Base-by-base conservation (phyloP, 1,139 yeast species). In the Geotrichum europaeum region DNA sequence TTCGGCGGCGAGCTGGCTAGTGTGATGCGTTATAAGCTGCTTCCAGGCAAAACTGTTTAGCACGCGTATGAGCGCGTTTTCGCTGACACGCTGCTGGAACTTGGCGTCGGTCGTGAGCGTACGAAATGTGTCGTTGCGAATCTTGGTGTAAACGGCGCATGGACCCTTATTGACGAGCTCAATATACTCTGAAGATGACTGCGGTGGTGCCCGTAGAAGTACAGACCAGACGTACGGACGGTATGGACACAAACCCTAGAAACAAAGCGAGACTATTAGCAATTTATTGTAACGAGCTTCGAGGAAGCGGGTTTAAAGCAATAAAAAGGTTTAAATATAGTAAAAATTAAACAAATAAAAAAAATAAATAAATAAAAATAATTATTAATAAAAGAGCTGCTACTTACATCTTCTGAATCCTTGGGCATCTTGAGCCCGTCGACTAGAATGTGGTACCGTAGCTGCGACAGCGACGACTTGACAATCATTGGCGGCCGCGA, bases 211-310 rank as follows among this genome's bases (percentile, higher is more conserved):
- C 53, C 90, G 78, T 28, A 87, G 77, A 25, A 91, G 76, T 22
- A 91, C 86, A 1, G 94, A 82, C 97, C 97, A 91, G 1, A 89
- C 89, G 65, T 87, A 85, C 24, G 83, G 76, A 62, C 97, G 75
- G 69, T 89, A 85, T 0, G 95, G 85, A 69, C 92, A 81, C 28
- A 74, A 68, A 15, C 71, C 78, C 65, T 71, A 72, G 10, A 32
- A 40, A 1, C 22, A 40, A 40, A 15, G 7, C n/a, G 18, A 13
- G 47, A 18, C n/a, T 13, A 18, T 40, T 40, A 40, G 47, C 20
- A n/a, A n/a, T 50, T 40, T 5, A n/a, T n/a, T 40, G 18, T 3
- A 25, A 70, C 4, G 20, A 50, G 30, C 15, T 25, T 51, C 32
- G 43, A 32, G 22, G 9, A 56, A 40, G 47, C 9, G n/a, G 10